A percentile compares a stretch with the other conserved stretches of the same genome.
Evolutionary conservation across 495 filamentous ascomycete genomes (phyloP).

Genomic region (Penicillium atrosanguineum): DNA sequence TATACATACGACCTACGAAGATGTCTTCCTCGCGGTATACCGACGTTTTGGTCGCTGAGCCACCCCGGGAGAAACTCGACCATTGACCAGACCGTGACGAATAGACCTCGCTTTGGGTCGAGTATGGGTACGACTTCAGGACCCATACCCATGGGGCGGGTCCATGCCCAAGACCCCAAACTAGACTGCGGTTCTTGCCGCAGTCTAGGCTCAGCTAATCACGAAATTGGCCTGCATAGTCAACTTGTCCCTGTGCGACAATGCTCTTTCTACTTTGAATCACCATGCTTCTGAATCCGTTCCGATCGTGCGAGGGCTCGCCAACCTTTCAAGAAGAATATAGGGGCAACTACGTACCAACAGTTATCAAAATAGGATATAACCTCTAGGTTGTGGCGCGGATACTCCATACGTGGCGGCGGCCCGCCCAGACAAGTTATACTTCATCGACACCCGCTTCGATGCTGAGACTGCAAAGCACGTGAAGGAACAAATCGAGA

Average conservation of each 20-base stretch:
- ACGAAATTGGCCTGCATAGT: too few relatives aligned
- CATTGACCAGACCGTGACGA: not conserved
- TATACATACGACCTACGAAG: conserved; percentile 11
- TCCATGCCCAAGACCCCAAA: too few relatives aligned
- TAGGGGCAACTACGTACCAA: conserved; percentile 12
- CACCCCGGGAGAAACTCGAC: not conserved
- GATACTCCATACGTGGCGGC: conserved; percentile 19
- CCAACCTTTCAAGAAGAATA: conserved; percentile 11
- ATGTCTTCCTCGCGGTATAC: conserved; percentile 15
- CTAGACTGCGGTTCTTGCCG: too few relatives aligned
- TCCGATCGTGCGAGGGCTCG: not conserved
- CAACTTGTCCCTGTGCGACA: not conserved
- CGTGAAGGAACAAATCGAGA: conserved; percentile 18
- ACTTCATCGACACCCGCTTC: conserved; percentile 20
- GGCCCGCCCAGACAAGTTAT: conserved; percentile 6
- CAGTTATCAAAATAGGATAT: conserved; percentile 7
- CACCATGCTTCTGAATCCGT: conserved; percentile 2
- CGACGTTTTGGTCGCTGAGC: not conserved
- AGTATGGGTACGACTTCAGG: too few relatives aligned
- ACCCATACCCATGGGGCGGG: too few relatives aligned
- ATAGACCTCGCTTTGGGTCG: too few relatives aligned
- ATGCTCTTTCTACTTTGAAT: not conserved
- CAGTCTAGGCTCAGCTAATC: too few relatives aligned
- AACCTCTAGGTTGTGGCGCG: conserved; percentile 15
- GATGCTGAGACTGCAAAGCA: conserved; percentile 15